Evolutionary conservation across 371 early-diverging fungal species (phyloP).

Genomic region (Smittium culicis): DNA sequence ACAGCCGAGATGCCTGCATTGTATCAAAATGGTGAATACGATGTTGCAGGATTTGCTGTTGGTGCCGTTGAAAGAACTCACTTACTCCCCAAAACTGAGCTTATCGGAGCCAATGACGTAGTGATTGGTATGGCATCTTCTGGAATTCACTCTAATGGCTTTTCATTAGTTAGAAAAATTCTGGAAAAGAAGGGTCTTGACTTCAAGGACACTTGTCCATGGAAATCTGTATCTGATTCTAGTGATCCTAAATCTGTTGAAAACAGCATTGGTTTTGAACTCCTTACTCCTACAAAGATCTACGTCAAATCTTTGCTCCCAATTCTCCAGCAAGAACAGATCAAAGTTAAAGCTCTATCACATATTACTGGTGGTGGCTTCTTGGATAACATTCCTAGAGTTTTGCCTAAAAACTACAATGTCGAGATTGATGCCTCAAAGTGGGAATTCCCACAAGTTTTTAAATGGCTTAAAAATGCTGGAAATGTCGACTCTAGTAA

Average conservation of each 20-base stretch:
- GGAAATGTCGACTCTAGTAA: conserved; percentile 40
- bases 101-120: conserved; percentile 65
- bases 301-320: conserved; percentile 86
- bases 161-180: conserved; percentile 87
- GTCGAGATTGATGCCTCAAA: conserved; percentile 62
- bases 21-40: conserved; percentile 73
- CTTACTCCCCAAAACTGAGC: conserved; percentile 68
- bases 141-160: conserved; percentile 95
- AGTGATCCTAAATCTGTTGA: background rate
- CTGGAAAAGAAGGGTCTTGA: conserved; percentile 54
- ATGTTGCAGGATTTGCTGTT: conserved; percentile 93
- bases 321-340: conserved; percentile 42
- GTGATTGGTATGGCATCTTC: conserved; percentile 82
- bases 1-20: conserved; percentile 99
- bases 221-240: conserved; percentile 24
- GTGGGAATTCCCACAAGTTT: conserved; percentile 79
- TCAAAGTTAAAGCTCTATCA: conserved; percentile 74
- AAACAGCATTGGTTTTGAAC: conserved; percentile 55
- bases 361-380: conserved; percentile 98
- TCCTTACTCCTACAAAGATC: conserved; percentile 85
- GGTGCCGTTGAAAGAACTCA: conserved; percentile 86
- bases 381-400: conserved; percentile 91
- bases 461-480: conserved; percentile 77
- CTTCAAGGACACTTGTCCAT: conserved; percentile 69
- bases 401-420: conserved; percentile 58